These are phyloP conservation scores for Turnera subulata DNA, from an alignment of 345 rosid genomes.

Conservation along the genomic window DNA sequence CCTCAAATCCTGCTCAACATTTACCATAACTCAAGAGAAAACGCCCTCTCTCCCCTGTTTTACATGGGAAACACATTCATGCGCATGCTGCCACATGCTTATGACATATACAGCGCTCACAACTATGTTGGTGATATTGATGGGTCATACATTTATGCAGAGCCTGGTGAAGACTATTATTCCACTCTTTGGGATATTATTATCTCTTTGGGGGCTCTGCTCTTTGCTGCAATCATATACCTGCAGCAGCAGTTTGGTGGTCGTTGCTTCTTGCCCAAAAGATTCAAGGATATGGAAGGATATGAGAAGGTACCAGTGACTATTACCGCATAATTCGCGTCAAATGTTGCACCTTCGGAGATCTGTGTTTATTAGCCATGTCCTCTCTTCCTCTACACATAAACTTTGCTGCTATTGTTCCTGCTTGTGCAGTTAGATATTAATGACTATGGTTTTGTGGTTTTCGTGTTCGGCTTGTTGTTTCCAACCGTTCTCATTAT, in stretches of 20 bases:
- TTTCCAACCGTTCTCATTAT: too few species aligned
- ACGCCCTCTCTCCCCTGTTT: conserved; percentile 19
- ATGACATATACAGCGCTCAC: conserved; percentile 19
- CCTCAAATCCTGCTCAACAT: conserved; percentile 32
- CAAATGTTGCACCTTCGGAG: too few species aligned
- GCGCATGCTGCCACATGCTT: conserved; percentile 20
- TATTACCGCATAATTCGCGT: conserved; percentile 13
- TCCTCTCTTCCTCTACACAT: too few species aligned
- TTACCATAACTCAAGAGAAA: conserved; percentile 12
- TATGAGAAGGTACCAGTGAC: conserved; percentile 20
- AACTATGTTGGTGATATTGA: conserved; percentile 6
- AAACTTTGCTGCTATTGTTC: too few species aligned
- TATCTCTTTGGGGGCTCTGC: conserved; percentile 23
- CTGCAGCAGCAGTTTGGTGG: conserved; percentile 25
- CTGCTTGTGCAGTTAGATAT: too few species aligned
- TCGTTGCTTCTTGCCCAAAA: conserved; percentile 20
- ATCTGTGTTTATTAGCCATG: too few species aligned
- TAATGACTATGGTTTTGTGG: too few species aligned
- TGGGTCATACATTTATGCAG: conserved; percentile 40
- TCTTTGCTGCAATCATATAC: conserved; percentile 15
- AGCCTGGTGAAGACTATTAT: conserved; percentile 30
- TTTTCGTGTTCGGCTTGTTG: too few species aligned
- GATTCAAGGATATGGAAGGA: conserved; percentile 8
- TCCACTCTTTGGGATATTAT: conserved; percentile 42
- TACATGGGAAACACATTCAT: conserved; percentile 20